A percentile compares a stretch with the other conserved stretches of the same genome.
Evolutionary conservation across 2,329 filamentous ascomycete species (phyloP).

Genomic region (Samsoniella hepiali): DNA sequence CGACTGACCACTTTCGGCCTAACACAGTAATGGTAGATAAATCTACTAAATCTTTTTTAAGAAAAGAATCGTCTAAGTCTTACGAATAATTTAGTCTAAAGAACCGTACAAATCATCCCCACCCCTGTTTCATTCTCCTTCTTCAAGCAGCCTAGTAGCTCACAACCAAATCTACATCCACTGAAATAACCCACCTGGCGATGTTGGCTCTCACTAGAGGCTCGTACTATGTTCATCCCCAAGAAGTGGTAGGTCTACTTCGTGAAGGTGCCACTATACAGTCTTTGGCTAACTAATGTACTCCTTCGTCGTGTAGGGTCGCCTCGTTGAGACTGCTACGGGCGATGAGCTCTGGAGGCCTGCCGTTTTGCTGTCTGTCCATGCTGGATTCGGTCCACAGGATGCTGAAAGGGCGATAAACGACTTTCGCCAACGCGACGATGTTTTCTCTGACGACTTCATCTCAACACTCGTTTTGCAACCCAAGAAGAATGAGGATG

Average conservation of each 20-base stretch:
- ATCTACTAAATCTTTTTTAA: too few relatives aligned
- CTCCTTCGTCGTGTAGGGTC: not conserved
- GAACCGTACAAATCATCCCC: too few relatives aligned
- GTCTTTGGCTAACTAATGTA: not conserved
- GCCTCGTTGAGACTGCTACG: not conserved
- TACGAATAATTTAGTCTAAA: too few relatives aligned
- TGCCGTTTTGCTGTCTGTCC: constrained; percentile 10
- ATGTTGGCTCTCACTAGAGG: constrained; percentile 5
- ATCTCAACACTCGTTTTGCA: constrained; percentile 1
- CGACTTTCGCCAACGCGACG: constrained; percentile 9
- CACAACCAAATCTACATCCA: constrained; percentile 1
- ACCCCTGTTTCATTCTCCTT: not conserved
- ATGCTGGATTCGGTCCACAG: constrained; percentile 5
- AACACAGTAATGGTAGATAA: too few relatives aligned
- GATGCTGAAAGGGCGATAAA: constrained; percentile 4
- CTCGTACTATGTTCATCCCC: constrained; percentile 13
- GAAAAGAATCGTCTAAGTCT: too few relatives aligned
- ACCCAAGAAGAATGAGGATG: constrained; percentile 1
- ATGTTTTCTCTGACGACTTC: constrained; percentile 9
- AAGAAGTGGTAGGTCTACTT: constrained; percentile 9
- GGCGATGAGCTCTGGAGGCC: constrained; percentile 7
- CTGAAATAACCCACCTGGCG: not conserved
- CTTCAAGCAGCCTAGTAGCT: constrained; percentile 4
- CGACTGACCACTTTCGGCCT: too few relatives aligned
- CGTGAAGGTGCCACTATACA: not conserved